These are phyloP conservation scores for Rhododendron henanense DNA, from an alignment of 148 eudicot genomes.

Conservation along the genomic window DNA sequence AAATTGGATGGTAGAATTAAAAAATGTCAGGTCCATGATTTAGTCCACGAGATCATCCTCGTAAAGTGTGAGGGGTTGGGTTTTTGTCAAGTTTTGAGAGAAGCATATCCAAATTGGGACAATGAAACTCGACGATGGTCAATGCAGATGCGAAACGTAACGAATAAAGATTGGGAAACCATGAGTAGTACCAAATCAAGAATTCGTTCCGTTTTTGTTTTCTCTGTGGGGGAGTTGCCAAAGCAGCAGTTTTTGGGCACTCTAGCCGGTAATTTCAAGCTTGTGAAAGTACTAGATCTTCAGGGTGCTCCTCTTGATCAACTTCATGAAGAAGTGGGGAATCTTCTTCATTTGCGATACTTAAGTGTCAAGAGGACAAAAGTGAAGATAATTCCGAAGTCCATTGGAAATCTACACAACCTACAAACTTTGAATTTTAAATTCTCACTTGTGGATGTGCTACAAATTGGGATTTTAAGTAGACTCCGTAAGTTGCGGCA, in stretches of 20 bases:
- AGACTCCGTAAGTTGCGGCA: conserved; percentile 3
- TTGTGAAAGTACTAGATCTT: background rate
- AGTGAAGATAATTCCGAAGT: background rate
- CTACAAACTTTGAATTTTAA: background rate
- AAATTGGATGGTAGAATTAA: no score
- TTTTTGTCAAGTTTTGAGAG: no score
- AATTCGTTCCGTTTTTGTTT: no score
- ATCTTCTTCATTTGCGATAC: background rate
- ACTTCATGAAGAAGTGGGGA: background rate
- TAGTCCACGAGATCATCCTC: no score
- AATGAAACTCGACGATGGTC: no score
- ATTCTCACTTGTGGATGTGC: background rate
- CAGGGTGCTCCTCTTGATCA: background rate
- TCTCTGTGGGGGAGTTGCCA: background rate
- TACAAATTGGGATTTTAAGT: background rate
- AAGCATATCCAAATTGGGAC: no score
- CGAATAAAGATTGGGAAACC: no score
- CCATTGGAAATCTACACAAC: conserved; percentile 1
- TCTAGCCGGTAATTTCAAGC: background rate
- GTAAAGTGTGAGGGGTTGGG: no score
- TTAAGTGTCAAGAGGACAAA: background rate
- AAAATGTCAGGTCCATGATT: no score
- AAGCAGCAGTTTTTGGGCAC: background rate
- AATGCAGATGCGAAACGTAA: no score
- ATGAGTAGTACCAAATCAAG: no score